Percentiles rank a stretch among this genome's conserved stretches.
Evolutionary conservation across 805 yeast genomes (phyloP).

Genomic region (Candida silvicultrix): DNA sequence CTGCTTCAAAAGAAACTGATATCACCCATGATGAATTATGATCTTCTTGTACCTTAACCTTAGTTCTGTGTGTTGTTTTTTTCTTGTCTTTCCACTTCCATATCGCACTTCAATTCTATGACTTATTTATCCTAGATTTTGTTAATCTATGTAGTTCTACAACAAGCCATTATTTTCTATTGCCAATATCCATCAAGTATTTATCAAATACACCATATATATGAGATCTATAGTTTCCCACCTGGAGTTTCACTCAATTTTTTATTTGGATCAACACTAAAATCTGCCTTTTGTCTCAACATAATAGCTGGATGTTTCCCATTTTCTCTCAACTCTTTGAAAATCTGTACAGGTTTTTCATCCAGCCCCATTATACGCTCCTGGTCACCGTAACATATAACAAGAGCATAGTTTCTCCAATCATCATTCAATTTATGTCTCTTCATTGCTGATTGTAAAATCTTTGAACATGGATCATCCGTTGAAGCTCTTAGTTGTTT

Average conservation of each 20-base stretch:
- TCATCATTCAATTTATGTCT: conserved; percentile 76
- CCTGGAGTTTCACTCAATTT: conserved; percentile 31
- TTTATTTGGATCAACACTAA: conserved; percentile 24
- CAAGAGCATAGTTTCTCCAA: conserved; percentile 84
- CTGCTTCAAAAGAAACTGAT: background rate
- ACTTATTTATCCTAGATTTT: no score
- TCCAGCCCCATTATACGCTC: conserved; percentile 78
- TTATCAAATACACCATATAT: background rate
- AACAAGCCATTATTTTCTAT: background rate
- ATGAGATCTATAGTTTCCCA: conserved; percentile 29
- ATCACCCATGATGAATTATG: conserved; percentile 12
- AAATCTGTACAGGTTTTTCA: conserved; percentile 83
- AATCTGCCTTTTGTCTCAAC: conserved; percentile 76
- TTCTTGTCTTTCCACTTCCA: background rate
- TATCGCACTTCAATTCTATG: background rate
- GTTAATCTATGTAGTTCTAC: no score
- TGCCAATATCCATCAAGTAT: no score
- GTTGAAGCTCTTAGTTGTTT: conserved; percentile 80
- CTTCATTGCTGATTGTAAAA: conserved; percentile 82
- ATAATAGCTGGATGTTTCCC: conserved; percentile 89
- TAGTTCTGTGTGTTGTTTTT: background rate
- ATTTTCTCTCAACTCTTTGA: conserved; percentile 76
- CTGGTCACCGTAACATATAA: conserved; percentile 85
- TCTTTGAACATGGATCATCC: conserved; percentile 87
- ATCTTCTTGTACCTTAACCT: background rate